phyloP scores from a whole-genome alignment of 2,329 filamentous ascomycete species.

The Trichoderma gracile region DNA sequence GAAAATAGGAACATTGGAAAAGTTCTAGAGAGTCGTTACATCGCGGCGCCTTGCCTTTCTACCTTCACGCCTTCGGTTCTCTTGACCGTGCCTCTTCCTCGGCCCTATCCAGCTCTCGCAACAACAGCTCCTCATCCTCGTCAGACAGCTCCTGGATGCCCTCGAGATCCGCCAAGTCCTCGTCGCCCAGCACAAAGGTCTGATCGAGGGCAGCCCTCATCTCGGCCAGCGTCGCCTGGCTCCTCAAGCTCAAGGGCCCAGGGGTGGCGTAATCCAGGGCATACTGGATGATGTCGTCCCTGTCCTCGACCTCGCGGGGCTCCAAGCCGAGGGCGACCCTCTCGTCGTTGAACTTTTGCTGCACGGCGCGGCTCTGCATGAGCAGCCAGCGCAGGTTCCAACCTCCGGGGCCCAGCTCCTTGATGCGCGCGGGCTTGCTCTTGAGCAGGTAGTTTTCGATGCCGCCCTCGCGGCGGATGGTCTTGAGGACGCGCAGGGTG shows the following conservation, averaged over 20 bases:
- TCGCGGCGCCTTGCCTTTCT: conserved; percentile 17
- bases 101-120: conserved; percentile 38
- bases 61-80: not conserved
- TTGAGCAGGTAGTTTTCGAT: conserved; percentile 90
- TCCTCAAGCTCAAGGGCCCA: conserved; percentile 41
- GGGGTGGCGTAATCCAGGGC: conserved; percentile 47
- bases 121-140: conserved; percentile 40
- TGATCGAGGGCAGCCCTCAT: conserved; percentile 45
- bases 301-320: conserved; percentile 40
- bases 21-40: conserved; percentile 1
- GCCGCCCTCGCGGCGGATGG: conserved; percentile 82
- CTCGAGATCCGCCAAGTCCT: conserved; percentile 42
- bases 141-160: conserved; percentile 44
- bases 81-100: conserved; percentile 28
- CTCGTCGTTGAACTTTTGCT: conserved; percentile 65
- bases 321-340: conserved; percentile 64
- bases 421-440: conserved; percentile 72
- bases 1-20: conserved; percentile 7
- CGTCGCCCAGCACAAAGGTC: conserved; percentile 51
- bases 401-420: conserved; percentile 83
- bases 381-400: conserved; percentile 90
- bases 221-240: conserved; percentile 42
- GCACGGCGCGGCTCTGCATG: conserved; percentile 72
- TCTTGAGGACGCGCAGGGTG: conserved; percentile 67
- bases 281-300: conserved; percentile 44